phyloP scores from a whole-genome alignment of 306 rosid species.

The Cucurbita argyrosperma region DNA sequence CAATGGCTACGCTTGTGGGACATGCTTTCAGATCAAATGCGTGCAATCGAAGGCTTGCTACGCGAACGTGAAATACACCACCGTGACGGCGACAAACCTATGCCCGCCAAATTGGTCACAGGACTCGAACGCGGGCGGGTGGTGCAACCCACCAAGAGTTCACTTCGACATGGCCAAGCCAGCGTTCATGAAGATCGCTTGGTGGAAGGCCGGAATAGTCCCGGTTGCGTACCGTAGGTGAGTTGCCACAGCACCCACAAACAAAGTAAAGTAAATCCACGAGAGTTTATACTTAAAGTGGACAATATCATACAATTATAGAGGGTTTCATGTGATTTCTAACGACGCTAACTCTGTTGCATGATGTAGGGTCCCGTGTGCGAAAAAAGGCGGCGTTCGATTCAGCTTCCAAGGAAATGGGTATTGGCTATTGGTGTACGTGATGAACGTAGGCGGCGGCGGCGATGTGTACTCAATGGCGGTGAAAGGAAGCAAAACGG shows the following conservation, averaged over 20 bases:
- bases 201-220: conserved; percentile 69
- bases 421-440: conserved; percentile 82
- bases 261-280: no score
- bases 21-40: conserved; percentile 68
- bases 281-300: no score
- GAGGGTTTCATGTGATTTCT: no score
- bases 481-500: conserved; percentile 72
- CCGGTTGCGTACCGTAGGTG: conserved; percentile 72
- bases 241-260: background rate
- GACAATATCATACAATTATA: no score
- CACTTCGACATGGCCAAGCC: conserved; percentile 95
- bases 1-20: conserved; percentile 73
- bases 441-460: conserved; percentile 90
- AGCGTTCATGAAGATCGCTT: conserved; percentile 75
- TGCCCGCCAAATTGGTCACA: conserved; percentile 81
- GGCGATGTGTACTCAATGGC: conserved; percentile 59
- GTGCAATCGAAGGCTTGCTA: conserved; percentile 39
- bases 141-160: conserved; percentile 83
- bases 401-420: conserved; percentile 78
- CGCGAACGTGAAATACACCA: conserved; percentile 24
- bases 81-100: conserved; percentile 76
- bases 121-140: conserved; percentile 61
- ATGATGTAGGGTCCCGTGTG: conserved; percentile 49
- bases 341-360: background rate
- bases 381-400: conserved; percentile 41